A percentile compares a stretch with the other conserved stretches of the same genome.
These are phyloP conservation scores for Paramecium caudatum DNA, from an alignment of 73 alveolate species.

Conservation along the genomic window DNA sequence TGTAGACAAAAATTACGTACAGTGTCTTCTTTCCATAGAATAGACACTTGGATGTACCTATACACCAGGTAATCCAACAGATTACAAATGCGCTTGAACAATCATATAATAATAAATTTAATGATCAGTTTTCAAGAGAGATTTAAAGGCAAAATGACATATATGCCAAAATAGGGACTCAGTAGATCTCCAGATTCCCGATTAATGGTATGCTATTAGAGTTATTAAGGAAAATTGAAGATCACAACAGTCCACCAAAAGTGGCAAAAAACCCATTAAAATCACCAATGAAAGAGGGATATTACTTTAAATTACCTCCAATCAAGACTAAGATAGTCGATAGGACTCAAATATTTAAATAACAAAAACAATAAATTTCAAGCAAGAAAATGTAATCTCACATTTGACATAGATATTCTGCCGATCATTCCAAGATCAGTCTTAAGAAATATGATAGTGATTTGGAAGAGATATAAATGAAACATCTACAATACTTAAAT, in stretches of 20 bases:
- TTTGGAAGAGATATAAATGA: background rate
- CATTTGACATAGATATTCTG: background rate
- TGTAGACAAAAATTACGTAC: background rate
- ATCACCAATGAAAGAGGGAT: background rate
- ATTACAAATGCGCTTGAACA: slow-evolving; percentile 23
- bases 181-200: background rate
- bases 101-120: background rate
- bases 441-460: slow-evolving; percentile 2
- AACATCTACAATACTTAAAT: slow-evolving; percentile 5
- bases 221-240: background rate
- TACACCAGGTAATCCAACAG: background rate
- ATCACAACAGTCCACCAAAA: slow-evolving; percentile 28
- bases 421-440: slow-evolving; percentile 23
- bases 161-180: slow-evolving; percentile 9
- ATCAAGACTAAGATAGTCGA: background rate
- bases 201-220: background rate
- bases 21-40: slow-evolving; percentile 1
- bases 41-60: background rate
- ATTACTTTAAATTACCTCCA: slow-evolving; percentile 7
- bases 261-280: background rate
- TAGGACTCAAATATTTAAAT: slow-evolving; percentile 15
- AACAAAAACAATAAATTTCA: slow-evolving; percentile 9
- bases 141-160: slow-evolving; percentile 47
- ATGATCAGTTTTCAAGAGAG: slow-evolving; percentile 35
- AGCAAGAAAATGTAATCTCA: slow-evolving; percentile 15